Conservation (phyloP, 441 rosid species). For the Croton setiger region DNA sequence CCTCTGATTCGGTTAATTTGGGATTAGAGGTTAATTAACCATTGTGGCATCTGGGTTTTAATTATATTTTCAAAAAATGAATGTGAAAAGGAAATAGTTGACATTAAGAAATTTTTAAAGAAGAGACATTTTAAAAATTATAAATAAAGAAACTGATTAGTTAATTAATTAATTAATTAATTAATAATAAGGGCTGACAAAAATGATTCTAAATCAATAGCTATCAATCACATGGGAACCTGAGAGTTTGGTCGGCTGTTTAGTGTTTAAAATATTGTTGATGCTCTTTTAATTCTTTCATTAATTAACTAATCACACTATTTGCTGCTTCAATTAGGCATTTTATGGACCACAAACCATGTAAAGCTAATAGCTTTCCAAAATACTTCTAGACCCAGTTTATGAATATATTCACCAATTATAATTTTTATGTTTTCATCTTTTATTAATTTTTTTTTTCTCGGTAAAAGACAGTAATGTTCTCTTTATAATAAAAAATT, state of each 20-base stretch:
- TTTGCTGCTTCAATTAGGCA: constrained; percentile 22
- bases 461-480: too few relatives aligned
- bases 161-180: too few relatives aligned
- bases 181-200: constrained; percentile 22
- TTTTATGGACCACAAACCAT: constrained; percentile 16
- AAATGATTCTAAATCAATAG: constrained; percentile 38
- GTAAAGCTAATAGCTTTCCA: too few relatives aligned
- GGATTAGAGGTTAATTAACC: too few relatives aligned
- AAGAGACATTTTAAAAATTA: not conserved
- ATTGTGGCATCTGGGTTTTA: too few relatives aligned
- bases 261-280: constrained; percentile 27
- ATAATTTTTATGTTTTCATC: too few relatives aligned
- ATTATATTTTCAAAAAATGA: not conserved
- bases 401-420: too few relatives aligned
- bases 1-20: too few relatives aligned
- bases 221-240: constrained; percentile 52
- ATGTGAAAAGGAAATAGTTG: constrained; percentile 24
- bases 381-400: too few relatives aligned
- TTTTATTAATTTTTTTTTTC: too few relatives aligned
- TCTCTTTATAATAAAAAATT: too few relatives aligned
- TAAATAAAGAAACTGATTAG: too few relatives aligned
- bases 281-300: constrained; percentile 27
- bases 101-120: constrained; percentile 20
- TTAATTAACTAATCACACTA: constrained; percentile 20
- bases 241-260: constrained; percentile 43